phyloP scores from a whole-genome alignment of 2,329 filamentous ascomycete species.

The Epichloe elymi region DNA sequence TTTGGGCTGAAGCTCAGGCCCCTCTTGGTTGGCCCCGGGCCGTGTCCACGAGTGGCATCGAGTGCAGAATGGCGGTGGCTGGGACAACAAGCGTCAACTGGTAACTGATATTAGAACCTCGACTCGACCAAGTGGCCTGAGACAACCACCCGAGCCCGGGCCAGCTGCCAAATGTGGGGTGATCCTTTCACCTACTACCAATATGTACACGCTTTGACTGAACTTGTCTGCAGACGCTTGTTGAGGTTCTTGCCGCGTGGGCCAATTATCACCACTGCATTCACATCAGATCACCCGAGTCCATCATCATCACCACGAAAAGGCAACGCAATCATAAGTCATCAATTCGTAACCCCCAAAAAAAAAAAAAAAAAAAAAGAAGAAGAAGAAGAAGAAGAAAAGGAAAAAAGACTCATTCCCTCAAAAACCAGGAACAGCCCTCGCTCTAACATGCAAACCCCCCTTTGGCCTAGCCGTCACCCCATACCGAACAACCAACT shows the following conservation, averaged over 20 bases:
- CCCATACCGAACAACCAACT: slow-evolving; percentile 53
- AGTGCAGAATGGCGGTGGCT: slow-evolving; percentile 3
- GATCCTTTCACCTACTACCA: too few species aligned
- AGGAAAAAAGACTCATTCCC: slow-evolving; percentile 13
- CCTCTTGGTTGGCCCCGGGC: neutral
- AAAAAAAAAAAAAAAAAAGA: too few species aligned
- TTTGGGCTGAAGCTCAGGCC: slow-evolving; percentile 6
- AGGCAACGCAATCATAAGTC: too few species aligned
- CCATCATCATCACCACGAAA: neutral
- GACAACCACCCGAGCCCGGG: too few species aligned
- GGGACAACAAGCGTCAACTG: neutral
- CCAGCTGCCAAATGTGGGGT: too few species aligned
- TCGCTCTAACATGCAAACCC: slow-evolving; percentile 58
- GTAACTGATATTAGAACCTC: too few species aligned
- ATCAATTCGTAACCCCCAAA: too few species aligned
- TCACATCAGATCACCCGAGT: neutral
- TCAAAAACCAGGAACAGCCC: slow-evolving; percentile 33
- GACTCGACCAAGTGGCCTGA: too few species aligned
- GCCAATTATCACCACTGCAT: neutral
- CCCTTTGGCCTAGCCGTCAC: slow-evolving; percentile 61
- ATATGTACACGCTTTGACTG: too few species aligned
- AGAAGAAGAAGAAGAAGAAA: too few species aligned
- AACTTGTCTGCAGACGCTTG: too few species aligned
- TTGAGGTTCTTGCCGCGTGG: neutral
- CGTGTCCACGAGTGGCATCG: neutral